phyloP scores from a whole-genome alignment of 805 yeast genomes.

The Lipomyces yamanashiensis region DNA sequence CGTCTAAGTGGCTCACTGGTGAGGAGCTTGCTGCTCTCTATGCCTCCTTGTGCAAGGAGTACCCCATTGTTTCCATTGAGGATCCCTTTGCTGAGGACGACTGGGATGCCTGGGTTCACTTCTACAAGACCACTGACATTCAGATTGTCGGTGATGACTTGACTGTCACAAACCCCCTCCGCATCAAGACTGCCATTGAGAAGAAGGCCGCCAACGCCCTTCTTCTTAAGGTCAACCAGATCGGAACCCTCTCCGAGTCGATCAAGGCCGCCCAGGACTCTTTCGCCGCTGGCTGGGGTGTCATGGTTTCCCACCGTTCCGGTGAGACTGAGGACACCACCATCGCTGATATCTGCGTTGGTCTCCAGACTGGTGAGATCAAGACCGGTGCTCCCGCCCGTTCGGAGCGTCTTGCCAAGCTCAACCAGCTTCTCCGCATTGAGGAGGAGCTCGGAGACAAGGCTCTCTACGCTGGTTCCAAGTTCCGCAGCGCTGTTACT shows the following conservation, averaged over 20 bases:
- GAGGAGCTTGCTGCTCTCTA: constrained; percentile 84
- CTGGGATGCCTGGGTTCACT: constrained; percentile 97
- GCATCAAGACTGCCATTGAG: constrained; percentile 95
- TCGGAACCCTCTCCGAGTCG: constrained; percentile 95
- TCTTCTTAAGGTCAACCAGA: constrained; percentile 97
- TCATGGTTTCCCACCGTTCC: constrained; percentile 99
- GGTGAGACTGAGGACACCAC: constrained; percentile 99
- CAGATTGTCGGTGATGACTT: constrained; percentile 98
- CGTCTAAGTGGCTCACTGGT: constrained; percentile 89
- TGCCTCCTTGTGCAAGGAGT: constrained; percentile 75
- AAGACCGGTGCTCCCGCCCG: constrained; percentile 99
- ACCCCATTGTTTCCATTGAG: constrained; percentile 98
- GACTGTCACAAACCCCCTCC: constrained; percentile 96
- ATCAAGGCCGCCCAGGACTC: constrained; percentile 96
- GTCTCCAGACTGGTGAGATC: constrained; percentile 97
- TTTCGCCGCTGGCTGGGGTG: constrained; percentile 98
- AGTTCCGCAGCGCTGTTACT: constrained; percentile 32
- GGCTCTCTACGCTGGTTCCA: constrained; percentile 62
- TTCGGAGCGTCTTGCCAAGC: constrained; percentile 99
- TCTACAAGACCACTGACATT: constrained; percentile 58
- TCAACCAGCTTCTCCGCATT: constrained; percentile 96
- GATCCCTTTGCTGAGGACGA: constrained; percentile 99
- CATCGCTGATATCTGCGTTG: constrained; percentile 97
- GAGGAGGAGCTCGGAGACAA: constrained; percentile 98
- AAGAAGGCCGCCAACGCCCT: constrained; percentile 94